Evolutionary conservation across 2,329 filamentous ascomycete genomes (phyloP).

Genomic region (Nemania abortiva): DNA sequence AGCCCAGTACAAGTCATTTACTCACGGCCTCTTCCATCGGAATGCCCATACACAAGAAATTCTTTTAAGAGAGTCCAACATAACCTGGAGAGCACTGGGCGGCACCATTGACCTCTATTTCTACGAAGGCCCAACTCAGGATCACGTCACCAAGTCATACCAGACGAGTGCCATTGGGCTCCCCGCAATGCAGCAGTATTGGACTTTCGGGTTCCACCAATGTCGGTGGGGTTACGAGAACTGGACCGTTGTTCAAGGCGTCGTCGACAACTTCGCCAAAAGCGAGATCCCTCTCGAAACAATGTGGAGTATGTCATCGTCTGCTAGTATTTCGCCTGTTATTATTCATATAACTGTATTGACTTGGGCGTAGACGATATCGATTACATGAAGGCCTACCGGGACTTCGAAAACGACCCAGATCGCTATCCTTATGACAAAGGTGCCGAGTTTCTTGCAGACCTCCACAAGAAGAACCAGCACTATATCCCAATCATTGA

Average conservation of each 20-base stretch:
- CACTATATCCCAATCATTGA: conserved; percentile 83
- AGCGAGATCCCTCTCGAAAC: conserved; percentile 78
- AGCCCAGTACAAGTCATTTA: conserved; percentile 72
- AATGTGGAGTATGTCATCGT: conserved; percentile 67
- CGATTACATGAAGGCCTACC: conserved; percentile 74
- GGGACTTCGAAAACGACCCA: conserved; percentile 73
- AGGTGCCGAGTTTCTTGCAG: conserved; percentile 69
- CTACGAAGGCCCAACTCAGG: conserved; percentile 77
- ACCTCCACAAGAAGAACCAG: conserved; percentile 73
- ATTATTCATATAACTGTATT: conserved; percentile 55
- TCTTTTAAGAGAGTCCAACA: conserved; percentile 69
- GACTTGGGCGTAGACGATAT: conserved; percentile 70
- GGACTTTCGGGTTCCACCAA: conserved; percentile 84
- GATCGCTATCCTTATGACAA: conserved; percentile 67
- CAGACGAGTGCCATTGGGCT: conserved; percentile 74
- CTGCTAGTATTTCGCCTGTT: neutral
- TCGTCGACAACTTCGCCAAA: conserved; percentile 74
- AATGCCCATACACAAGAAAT: conserved; percentile 84
- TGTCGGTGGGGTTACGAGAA: conserved; percentile 86
- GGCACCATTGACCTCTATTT: conserved; percentile 85
- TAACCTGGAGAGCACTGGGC: conserved; percentile 81
- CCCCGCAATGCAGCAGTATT: conserved; percentile 85
- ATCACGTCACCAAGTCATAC: conserved; percentile 77
- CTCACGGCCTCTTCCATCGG: conserved; percentile 81
- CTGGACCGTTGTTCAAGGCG: conserved; percentile 74